Percentiles rank a stretch among this genome's conserved stretches.
Evolutionary conservation across 768 basidiomycete genomes (phyloP).

Genomic region (Lactarius indigo): DNA sequence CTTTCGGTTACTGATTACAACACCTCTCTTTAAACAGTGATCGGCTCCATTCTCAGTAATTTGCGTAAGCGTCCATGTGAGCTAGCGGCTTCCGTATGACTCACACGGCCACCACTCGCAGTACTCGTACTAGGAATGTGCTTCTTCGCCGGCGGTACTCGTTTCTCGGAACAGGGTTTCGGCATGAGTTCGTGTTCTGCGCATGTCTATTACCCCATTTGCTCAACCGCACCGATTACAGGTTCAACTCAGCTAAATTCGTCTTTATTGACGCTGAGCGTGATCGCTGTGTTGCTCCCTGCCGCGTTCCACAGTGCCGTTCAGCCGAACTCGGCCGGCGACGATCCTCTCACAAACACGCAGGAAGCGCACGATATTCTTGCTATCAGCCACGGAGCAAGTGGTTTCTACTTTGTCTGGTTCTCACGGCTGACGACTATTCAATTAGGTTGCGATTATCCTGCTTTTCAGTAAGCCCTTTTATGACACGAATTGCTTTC

Average conservation of each 20-base stretch:
- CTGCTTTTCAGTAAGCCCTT: conserved; percentile 46
- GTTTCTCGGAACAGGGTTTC: conserved; percentile 78
- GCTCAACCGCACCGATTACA: conserved; percentile 22
- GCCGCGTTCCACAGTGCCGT: conserved; percentile 72
- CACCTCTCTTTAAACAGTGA: conserved; percentile 30
- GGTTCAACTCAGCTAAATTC: conserved; percentile 69
- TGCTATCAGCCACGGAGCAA: conserved; percentile 50
- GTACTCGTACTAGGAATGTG: conserved; percentile 88
- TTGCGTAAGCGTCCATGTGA: conserved; percentile 31
- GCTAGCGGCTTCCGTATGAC: not conserved
- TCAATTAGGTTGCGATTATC: conserved; percentile 45
- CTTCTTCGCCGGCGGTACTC: conserved; percentile 79
- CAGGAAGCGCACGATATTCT: conserved; percentile 43
- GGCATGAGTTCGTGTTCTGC: conserved; percentile 52
- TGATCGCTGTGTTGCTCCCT: conserved; percentile 74
- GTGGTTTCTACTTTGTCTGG: conserved; percentile 24
- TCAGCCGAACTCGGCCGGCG: conserved; percentile 17
- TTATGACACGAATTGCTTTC: not conserved
- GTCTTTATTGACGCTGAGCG: conserved; percentile 72
- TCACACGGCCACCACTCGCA: conserved; percentile 30
- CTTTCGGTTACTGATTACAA: conserved; percentile 3
- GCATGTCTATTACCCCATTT: not conserved
- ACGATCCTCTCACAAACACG: conserved; percentile 27
- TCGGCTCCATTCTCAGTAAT: conserved; percentile 48
- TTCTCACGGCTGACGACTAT: not conserved